Base-by-base conservation (phyloP, 2,329 filamentous ascomycete species). In the Cyanodermella asteris region DNA sequence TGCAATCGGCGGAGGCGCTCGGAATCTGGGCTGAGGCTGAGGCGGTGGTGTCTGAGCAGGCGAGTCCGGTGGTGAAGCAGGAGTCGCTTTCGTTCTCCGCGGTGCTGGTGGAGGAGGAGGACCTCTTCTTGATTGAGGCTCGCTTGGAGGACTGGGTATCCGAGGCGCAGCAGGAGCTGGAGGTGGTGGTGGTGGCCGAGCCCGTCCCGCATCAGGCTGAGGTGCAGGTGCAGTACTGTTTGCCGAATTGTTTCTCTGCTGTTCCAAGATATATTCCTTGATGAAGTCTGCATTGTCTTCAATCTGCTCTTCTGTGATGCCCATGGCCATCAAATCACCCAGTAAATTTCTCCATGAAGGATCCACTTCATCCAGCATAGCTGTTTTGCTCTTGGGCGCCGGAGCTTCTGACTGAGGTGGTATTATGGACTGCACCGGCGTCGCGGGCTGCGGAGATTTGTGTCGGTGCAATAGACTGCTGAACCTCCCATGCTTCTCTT, bases 1-100 rank as follows among this genome's bases (percentile, higher is more conserved):
- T 28, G 78, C 68, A 31, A 94, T 51, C 3, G 84, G 77, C 17
- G 87, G 87, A 22, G 87, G 87, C 6, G 78, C 84, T 35, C 70
- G 64, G 53, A 91, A 94, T 38, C 61, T 63, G 6, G 67, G 66
- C 25, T 71, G 63, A 13, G 69, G 63, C 29, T 44, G 41, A 11
- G 71, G 66, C 8, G 78, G 76, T 9, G 72, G 64, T 31, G 78
- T 72, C 40, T 70, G 61, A 16, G 72, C 63, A n/a, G 75, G 66
- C 18, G 53, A 51, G 10, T 54, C 49, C 55, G 44, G 56, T 46
- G 46, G 62, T 54, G 56, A 73, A 47, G 47, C 70, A 12, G 20
- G 27, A 25, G 25, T 27, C 10, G 21, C 13, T 22, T 26, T 5
- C 3, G 26, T 28, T 32, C 46, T 42, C 21, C 49, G 40, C 33